Percentiles rank a stretch among this genome's conserved stretches.
These are phyloP conservation scores for Aspergillus oerlinghausenensis DNA, from an alignment of 2,329 filamentous ascomycete genomes.

Conservation along the genomic window DNA sequence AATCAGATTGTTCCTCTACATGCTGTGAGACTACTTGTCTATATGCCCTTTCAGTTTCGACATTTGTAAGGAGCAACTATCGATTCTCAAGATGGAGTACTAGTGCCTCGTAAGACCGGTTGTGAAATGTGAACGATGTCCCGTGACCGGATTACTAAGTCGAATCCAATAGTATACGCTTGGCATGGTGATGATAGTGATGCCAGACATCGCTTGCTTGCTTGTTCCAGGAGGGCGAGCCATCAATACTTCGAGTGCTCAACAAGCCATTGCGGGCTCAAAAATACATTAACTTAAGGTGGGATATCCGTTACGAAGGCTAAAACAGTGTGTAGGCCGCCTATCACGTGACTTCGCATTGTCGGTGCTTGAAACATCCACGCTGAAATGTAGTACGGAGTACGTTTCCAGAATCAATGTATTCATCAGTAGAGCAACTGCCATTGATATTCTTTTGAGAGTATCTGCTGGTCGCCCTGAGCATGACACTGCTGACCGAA, in stretches of 20 bases:
- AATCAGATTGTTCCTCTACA: background rate
- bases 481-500: background rate
- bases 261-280: background rate
- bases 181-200: background rate
- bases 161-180: background rate
- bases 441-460: background rate
- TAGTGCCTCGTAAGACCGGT: background rate
- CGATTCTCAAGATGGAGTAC: background rate
- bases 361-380: background rate
- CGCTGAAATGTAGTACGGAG: background rate
- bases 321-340: too few species aligned
- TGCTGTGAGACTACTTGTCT: background rate
- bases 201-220: background rate
- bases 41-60: background rate
- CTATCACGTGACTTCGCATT: background rate
- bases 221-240: background rate
- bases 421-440: background rate
- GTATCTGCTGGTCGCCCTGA: background rate
- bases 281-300: background rate
- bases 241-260: background rate
- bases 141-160: background rate
- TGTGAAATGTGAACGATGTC: background rate
- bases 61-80: background rate
- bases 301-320: too few species aligned
- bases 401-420: background rate